Base-by-base conservation (phyloP, 768 basidiomycete genomes). In the Agaricus subrufescens region DNA sequence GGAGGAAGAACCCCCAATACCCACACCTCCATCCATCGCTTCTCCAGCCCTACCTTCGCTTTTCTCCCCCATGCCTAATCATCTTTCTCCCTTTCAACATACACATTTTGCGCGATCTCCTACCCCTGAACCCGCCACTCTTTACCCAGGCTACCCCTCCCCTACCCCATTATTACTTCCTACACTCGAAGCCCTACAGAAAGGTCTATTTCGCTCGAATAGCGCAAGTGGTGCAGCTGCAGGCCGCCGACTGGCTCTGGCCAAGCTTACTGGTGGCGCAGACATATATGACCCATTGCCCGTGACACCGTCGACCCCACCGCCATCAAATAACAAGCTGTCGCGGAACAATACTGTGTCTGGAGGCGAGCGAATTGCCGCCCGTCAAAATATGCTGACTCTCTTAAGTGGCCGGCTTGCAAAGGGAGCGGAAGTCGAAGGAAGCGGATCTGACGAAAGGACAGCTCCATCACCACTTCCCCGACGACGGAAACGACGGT, bases 181-280 rank as follows among this genome's bases (percentile, higher is more conserved):
- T 0, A 83, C 89, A 3, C 75, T 96, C 5, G 88, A 91, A 63
- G 89, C 87, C 23, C 73, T 95, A 38, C 86, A 86, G 65, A 82
- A 77, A 63, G 87, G 87, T 14, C 80, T 97, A 2, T 86, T 91
- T 65, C 86, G 94, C 19, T 95, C 94, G 2, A 94, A 95, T 67
- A 95, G 94, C 64, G 91, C 90, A n/a, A 89, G 88, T 23, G 80
- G 87, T 51, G 81, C 85, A 50, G 81, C 87, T 65, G 84, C 83
- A 30, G 73, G 74, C 31, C 75, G 89, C 46, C 80, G 83, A 62
- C 73, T 84, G 69, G 93, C 93, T 3, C 83, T 96, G 82, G 84
- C 85, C 60, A 94, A 93, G 67, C 75, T 97, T 54, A 93, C 88
- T 1, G 89, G 90, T 40, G 87, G 86, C 27, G 77, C 79, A 47